phyloP scores from a whole-genome alignment of 257 asterid genomes.

The Agastache rugosa region DNA sequence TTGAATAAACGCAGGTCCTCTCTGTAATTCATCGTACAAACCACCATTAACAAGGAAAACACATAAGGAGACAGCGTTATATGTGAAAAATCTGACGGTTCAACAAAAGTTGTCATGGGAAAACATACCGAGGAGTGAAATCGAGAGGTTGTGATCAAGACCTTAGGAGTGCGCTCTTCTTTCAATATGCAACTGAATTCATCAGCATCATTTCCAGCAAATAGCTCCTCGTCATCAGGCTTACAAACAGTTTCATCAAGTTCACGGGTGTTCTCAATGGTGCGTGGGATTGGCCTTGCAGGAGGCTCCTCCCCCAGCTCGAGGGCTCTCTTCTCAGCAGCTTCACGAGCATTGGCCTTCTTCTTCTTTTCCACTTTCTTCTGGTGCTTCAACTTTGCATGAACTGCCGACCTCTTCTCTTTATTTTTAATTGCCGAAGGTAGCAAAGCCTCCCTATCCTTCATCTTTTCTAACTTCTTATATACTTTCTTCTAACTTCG shows the following conservation, averaged over 20 bases:
- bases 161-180: constrained; percentile 68
- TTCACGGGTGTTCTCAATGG: constrained; percentile 94
- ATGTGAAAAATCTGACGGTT: not conserved
- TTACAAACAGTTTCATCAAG: constrained; percentile 80
- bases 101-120: not conserved
- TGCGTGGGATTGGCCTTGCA: constrained; percentile 67
- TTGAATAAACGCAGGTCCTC: constrained; percentile 86
- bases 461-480: constrained; percentile 39
- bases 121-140: constrained; percentile 80
- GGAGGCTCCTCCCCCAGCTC: constrained; percentile 98
- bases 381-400: constrained; percentile 80
- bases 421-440: constrained; percentile 87
- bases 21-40: constrained; percentile 53
- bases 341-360: constrained; percentile 73
- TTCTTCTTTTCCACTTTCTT: constrained; percentile 77
- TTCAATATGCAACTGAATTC: constrained; percentile 74
- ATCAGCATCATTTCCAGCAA: constrained; percentile 87
- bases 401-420: constrained; percentile 77
- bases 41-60: constrained; percentile 20
- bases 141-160: constrained; percentile 88
- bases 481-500: not conserved
- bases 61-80: not conserved
- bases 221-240: constrained; percentile 95
- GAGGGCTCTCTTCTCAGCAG: constrained; percentile 76
- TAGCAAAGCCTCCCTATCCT: constrained; percentile 48